A percentile compares a stretch with the other conserved stretches of the same genome.
phyloP scores from a whole-genome alignment of 2,329 filamentous ascomycete genomes.

The Verticillium longisporum region DNA sequence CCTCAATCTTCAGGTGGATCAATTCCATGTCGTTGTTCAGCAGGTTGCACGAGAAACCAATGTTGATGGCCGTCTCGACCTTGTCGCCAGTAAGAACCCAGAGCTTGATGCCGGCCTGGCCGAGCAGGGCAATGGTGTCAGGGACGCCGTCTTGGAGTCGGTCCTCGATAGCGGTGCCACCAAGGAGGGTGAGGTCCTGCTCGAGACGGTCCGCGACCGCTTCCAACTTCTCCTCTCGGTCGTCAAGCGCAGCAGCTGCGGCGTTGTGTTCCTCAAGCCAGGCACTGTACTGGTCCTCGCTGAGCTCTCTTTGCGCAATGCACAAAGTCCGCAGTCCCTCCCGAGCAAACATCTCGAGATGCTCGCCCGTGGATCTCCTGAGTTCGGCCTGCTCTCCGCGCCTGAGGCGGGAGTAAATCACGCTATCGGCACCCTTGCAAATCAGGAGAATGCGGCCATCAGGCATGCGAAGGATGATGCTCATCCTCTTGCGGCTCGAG shows the following conservation, averaged over 20 bases:
- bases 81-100: constrained; percentile 99
- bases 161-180: constrained; percentile 96
- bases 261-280: constrained; percentile 87
- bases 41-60: constrained; percentile 97
- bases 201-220: constrained; percentile 86
- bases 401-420: constrained; percentile 89
- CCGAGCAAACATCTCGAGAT: constrained; percentile 92
- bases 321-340: constrained; percentile 94
- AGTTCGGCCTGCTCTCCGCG: constrained; percentile 81
- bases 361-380: constrained; percentile 77
- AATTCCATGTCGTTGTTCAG: constrained; percentile 98
- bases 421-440: constrained; percentile 95
- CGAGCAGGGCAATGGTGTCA: constrained; percentile 87
- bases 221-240: constrained; percentile 91
- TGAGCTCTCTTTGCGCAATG: constrained; percentile 75
- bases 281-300: constrained; percentile 72
- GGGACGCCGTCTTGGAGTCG: constrained; percentile 94
- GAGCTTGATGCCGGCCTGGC: constrained; percentile 91
- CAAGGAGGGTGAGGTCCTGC: constrained; percentile 77
- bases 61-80: constrained; percentile 98
- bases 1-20: constrained; percentile 78
- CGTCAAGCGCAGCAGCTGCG: constrained; percentile 74
- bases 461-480: constrained; percentile 91
- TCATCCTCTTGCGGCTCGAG: constrained; percentile 95
- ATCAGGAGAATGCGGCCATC: constrained; percentile 83